Evolutionary conservation across 2,329 filamentous ascomycete genomes (phyloP).

Genomic region (Calonectria pseudoturangicola): DNA sequence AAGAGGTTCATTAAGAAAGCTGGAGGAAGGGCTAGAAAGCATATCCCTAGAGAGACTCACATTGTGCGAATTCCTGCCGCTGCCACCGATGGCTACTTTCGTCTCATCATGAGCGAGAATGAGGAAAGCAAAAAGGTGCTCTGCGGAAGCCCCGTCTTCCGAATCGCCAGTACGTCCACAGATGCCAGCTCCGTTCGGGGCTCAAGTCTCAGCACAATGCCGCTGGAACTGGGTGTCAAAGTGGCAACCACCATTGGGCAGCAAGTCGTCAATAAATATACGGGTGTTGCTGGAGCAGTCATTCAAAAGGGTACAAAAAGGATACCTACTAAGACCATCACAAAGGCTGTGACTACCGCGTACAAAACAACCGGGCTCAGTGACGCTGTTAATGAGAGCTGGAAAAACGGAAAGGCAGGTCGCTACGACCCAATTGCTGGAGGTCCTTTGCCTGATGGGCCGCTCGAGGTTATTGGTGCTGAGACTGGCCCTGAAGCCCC

Average conservation of each 20-base stretch:
- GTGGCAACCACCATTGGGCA: conserved; percentile 71
- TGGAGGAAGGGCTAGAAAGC: conserved; percentile 65
- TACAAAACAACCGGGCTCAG: conserved; percentile 57
- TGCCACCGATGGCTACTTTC: conserved; percentile 80
- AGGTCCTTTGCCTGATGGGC: conserved; percentile 57
- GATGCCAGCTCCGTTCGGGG: conserved; percentile 78
- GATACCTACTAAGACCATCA: conserved; percentile 56
- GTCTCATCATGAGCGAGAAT: conserved; percentile 76
- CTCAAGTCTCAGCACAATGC: conserved; percentile 78
- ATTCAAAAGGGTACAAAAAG: conserved; percentile 65
- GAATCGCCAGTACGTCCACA: conserved; percentile 79
- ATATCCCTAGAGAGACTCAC: conserved; percentile 76
- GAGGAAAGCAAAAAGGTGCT: conserved; percentile 70
- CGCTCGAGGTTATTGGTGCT: conserved; percentile 64
- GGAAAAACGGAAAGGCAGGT: conserved; percentile 61
- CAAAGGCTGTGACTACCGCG: conserved; percentile 63
- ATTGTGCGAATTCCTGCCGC: conserved; percentile 78
- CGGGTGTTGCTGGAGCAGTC: conserved; percentile 60
- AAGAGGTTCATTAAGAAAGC: conserved; percentile 77
- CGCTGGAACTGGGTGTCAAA: conserved; percentile 78
- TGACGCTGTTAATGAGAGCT: conserved; percentile 56
- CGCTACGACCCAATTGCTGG: conserved; percentile 61
- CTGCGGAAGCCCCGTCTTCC: conserved; percentile 80
- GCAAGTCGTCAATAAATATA: conserved; percentile 66
- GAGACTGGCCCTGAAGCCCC: conserved; percentile 71